Base-by-base conservation (phyloP, 345 rosid species). In the Populus pruinosa region DNA sequence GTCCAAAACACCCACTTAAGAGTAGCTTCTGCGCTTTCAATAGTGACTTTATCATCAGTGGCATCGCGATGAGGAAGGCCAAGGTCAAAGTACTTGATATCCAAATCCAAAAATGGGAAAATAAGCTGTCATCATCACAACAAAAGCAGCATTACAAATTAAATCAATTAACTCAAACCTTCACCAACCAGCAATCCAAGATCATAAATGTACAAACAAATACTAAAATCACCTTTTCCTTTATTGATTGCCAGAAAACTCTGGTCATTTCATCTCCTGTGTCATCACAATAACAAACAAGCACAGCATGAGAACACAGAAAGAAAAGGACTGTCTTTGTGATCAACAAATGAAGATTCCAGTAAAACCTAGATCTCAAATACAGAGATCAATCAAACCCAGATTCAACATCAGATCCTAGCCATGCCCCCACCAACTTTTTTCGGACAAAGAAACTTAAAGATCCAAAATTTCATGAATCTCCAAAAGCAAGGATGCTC, bases 251-350 rank as follows among this genome's bases (percentile, higher is more conserved):
- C 99, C 99, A 96, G 80, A 96, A 86, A 74, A 93, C 86, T 36
- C 99, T 81, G 59, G 99, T 93, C 99, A 96, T 93, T 89, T 96
- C 99, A 88, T 96, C 99, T 73, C 99, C 99, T 96, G 89, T 25
- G 74, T n/a, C n/a, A 23, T 33, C 35, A 82, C 20, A 55, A 50
- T 43, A 71, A n/a, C 49, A 82, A 77, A 16, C 5, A 79, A 75
- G n/a, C 10, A 35, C 44, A n/a, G 11, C 25, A 59, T 35, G 35
- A 27, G 23, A n/a, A 44, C 18, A 33, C 36, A 39, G 16, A 1
- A 6, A 53, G 64, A 23, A 3, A 23, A 12, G 6, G 61, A 11
- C 67, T 59, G 29, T 62, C 23, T 64, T 64, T 14, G n/a, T 55
- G 31, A 63, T 74, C 18, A 31, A 1, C 35, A 75, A 66, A 59